Conservation (phyloP, 768 basidiomycete species). For the Hydnum rufescens region DNA sequence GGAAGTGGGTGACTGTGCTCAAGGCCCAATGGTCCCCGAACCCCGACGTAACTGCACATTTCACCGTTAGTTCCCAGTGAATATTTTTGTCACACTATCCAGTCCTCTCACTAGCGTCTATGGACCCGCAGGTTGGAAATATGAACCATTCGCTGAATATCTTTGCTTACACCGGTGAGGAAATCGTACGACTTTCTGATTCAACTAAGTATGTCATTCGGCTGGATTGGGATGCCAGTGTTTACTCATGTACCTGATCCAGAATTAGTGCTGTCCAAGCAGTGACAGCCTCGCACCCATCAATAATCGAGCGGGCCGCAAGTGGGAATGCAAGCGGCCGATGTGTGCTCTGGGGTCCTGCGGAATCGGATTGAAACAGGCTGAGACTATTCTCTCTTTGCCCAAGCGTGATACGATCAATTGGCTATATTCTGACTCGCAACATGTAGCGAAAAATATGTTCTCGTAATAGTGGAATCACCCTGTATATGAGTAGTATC, state of each 20-base stretch:
- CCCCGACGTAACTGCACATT: constrained; percentile 64
- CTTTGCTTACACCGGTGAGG: constrained; percentile 59
- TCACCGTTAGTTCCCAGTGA: constrained; percentile 33
- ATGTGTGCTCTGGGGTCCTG: constrained; percentile 60
- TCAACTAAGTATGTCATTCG: constrained; percentile 25
- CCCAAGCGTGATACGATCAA: too few species aligned
- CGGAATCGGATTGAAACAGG: constrained; percentile 5
- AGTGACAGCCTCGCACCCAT: constrained; percentile 79
- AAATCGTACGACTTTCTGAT: constrained; percentile 43
- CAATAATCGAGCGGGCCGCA: constrained; percentile 46
- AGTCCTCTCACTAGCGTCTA: neutral
- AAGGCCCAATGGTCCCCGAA: constrained; percentile 64
- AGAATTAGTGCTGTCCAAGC: constrained; percentile 50
- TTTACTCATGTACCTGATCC: neutral
- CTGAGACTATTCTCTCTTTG: too few species aligned
- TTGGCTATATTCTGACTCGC: too few species aligned
- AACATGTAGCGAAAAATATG: too few species aligned
- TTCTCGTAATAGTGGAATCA: too few species aligned
- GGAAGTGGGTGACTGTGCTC: constrained; percentile 62
- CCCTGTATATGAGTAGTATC: too few species aligned
- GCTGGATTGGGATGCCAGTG: neutral
- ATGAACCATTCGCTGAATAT: constrained; percentile 66
- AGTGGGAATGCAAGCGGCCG: constrained; percentile 65
- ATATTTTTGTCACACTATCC: neutral
- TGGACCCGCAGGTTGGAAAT: constrained; percentile 36